Base-by-base conservation (phyloP, 2,329 filamentous ascomycete genomes). In the Stachybotrys chartarum region DNA sequence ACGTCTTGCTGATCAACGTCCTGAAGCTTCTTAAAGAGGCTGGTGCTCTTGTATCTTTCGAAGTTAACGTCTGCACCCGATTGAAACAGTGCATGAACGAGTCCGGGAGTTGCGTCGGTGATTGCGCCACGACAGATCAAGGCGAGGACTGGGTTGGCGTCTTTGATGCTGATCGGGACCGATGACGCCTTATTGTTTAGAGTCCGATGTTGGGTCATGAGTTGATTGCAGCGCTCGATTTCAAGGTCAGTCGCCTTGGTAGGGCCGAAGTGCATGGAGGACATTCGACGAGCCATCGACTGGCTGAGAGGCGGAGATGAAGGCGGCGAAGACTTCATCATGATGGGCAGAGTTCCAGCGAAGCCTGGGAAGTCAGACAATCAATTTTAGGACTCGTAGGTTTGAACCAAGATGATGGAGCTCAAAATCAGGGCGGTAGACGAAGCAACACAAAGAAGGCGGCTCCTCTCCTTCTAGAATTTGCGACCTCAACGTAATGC, bases 1-100 rank as follows among this genome's bases (percentile, higher is more conserved):
- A 54, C 30, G 6, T 57, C 54, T 8, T 17, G 44, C n/a, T 55
- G 54, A 18, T 57, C 54, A 12, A 39, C 31, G 16, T 39, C 18
- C 16, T 39, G 50, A 6, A 51, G 12, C 16, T 24, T 51, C 30
- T 51, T 51, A 30, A 51, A 42, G 31, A 51, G 2, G 31, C 50
- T 18, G 3, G 31, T 35, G 7, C 50, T 51, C 17, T 51, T 51
- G 8, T 10, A 30, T 39, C 30, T 30, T 39, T 51, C 50, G 17
- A 51, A 32, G 50, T 51, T 51, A 11, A 51, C 50, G 17, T 39
- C 31, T 35, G 30, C 50, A 30, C 50, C 31, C 2, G 6, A 42
- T 6, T 18, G 6, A 12, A 51, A 10, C 10, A 51, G 31, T 7
- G 5, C 31, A 6, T 35, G 30, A 11, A 51, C 50, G 16, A 51